Percentiles rank a stretch among this genome's conserved stretches.
These are phyloP conservation scores for Amphicarpaea edgeworthii DNA, from an alignment of 306 rosid species.

Conservation along the genomic window DNA sequence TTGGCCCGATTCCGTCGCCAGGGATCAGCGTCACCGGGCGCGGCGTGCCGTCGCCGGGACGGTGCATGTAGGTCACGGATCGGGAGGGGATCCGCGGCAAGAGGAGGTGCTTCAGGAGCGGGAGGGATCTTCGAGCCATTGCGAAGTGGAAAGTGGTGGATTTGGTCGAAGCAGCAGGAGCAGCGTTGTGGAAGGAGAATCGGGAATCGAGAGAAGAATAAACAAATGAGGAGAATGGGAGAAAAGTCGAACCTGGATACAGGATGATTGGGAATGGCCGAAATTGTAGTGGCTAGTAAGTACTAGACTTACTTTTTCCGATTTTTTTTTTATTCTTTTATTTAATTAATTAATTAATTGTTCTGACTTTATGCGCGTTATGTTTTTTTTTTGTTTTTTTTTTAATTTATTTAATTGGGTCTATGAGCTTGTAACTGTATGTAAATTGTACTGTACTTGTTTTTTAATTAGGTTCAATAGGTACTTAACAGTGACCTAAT, in stretches of 20 bases:
- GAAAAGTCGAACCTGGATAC: background rate
- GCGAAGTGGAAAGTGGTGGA: background rate
- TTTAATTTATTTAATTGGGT: no score
- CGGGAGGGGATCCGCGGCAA: conserved; percentile 42
- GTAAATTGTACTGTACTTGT: no score
- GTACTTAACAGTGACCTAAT: no score
- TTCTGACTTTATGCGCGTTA: no score
- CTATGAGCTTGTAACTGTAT: no score
- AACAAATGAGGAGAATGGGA: background rate
- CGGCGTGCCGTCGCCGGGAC: conserved; percentile 70
- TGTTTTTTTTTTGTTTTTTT: no score
- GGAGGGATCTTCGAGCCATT: conserved; percentile 58
- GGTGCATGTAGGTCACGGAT: conserved; percentile 81
- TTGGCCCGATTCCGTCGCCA: conserved; percentile 74
- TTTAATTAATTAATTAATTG: no score
- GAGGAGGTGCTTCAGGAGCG: conserved; percentile 46
- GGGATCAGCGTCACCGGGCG: conserved; percentile 74
- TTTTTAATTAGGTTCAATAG: no score
- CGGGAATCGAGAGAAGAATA: no score
- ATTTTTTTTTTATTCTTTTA: no score
- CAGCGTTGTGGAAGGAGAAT: no score
- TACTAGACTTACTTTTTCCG: conserved; percentile 6
- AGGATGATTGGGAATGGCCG: conserved; percentile 24
- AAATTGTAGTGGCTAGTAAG: conserved; percentile 33
- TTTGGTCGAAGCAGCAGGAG: no score